Evolutionary conservation across 139 green algal genomes (phyloP).

Genomic region (Asterochloris erici): DNA sequence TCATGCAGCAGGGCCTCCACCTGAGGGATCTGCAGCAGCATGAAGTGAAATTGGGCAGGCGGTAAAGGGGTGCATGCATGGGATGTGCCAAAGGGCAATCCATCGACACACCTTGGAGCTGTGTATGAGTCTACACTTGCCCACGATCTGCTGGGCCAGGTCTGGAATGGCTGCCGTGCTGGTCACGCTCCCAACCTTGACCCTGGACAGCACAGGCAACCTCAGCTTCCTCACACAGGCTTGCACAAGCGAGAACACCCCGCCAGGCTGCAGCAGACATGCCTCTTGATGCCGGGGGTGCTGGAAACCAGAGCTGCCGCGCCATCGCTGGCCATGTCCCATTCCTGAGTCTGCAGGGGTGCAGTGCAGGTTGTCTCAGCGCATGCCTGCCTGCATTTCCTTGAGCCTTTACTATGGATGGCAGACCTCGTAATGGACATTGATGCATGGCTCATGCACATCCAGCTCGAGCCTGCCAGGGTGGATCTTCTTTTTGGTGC

Average conservation of each 20-base stretch:
- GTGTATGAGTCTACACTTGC: constrained; percentile 81
- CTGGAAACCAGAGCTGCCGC: not conserved
- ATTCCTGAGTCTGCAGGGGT: constrained; percentile 15
- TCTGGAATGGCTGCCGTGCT: constrained; percentile 47
- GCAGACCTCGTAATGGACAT: too few species aligned
- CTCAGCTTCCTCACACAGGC: not conserved
- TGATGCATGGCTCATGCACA: too few species aligned
- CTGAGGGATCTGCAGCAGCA: constrained; percentile 24
- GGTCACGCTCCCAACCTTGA: constrained; percentile 60
- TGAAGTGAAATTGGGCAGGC: not conserved
- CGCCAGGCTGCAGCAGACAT: not conserved
- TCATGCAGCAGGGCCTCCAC: constrained; percentile 53
- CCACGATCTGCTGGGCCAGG: constrained; percentile 64
- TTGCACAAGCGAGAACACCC: too few species aligned
- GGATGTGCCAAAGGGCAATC: not conserved
- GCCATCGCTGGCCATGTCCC: not conserved
- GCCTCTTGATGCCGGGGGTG: constrained; percentile 30
- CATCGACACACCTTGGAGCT: constrained; percentile 46
- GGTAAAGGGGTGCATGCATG: not conserved
- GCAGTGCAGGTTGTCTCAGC: too few species aligned
- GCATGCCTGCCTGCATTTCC: too few species aligned
- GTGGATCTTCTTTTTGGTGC: too few species aligned
- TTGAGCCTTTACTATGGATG: too few species aligned
- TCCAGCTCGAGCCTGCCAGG: too few species aligned
- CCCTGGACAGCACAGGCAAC: constrained; percentile 25